phyloP scores from a whole-genome alignment of 306 rosid genomes.

The Hippophae rhamnoides region DNA sequence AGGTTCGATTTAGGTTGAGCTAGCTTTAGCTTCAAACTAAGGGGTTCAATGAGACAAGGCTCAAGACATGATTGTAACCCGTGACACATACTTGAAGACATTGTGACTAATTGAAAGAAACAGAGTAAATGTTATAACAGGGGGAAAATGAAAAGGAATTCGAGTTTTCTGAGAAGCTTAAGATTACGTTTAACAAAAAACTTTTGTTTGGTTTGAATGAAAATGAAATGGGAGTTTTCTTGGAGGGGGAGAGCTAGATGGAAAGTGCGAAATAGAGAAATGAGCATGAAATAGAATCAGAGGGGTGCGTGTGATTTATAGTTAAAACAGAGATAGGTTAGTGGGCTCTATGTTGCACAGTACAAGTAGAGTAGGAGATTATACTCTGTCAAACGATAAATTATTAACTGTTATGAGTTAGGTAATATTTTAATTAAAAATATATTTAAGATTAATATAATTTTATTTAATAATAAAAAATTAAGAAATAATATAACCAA shows the following conservation, averaged over 20 bases:
- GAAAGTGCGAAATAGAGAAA: too few species aligned
- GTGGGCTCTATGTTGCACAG: too few species aligned
- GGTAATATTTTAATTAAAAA: too few species aligned
- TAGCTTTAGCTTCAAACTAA: slow-evolving; percentile 25
- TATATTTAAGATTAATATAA: too few species aligned
- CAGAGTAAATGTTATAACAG: slow-evolving; percentile 23
- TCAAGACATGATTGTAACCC: too few species aligned
- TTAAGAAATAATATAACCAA: too few species aligned
- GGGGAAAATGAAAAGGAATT: background rate
- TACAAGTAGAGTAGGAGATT: too few species aligned
- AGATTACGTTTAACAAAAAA: slow-evolving; percentile 4
- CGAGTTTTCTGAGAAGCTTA: background rate
- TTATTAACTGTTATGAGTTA: too few species aligned
- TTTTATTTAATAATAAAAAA: too few species aligned
- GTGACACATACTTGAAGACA: background rate
- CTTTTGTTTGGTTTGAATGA: slow-evolving; percentile 11
- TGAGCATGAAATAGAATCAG: too few species aligned
- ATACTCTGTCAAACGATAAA: too few species aligned
- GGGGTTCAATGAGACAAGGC: slow-evolving; percentile 30
- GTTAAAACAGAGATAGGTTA: slow-evolving; percentile 14
- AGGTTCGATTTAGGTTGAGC: slow-evolving; percentile 10
- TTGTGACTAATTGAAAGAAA: background rate
- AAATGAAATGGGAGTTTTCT: slow-evolving; percentile 8
- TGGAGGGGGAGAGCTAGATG: background rate
- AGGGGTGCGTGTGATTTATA: slow-evolving; percentile 46